phyloP scores from a whole-genome alignment of 257 asterid species.

The Coffea eugenioides region DNA sequence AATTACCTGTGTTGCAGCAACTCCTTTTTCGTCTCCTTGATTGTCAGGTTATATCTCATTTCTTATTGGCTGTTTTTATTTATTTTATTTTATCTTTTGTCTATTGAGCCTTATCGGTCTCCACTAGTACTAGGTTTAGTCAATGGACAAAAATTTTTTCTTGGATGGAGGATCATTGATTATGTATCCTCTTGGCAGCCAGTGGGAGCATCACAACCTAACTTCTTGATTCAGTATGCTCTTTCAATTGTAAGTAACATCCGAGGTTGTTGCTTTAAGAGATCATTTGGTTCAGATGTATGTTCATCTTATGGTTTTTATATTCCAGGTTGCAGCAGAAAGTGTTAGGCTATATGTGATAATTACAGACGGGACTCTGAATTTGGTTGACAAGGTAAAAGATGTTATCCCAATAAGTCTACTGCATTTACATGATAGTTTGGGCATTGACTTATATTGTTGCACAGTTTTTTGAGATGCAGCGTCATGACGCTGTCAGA shows the following conservation, averaged over 20 bases:
- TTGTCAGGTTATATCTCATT: conserved; percentile 51
- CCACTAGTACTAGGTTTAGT: neutral
- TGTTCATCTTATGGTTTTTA: conserved; percentile 18
- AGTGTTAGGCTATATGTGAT: conserved; percentile 76
- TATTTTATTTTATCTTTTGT: neutral
- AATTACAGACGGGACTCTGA: conserved; percentile 78
- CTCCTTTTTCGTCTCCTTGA: conserved; percentile 74
- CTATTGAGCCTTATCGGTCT: neutral
- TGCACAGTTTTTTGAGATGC: conserved; percentile 71
- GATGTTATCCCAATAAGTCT: neutral
- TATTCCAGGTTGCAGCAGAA: conserved; percentile 69
- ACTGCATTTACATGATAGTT: neutral
- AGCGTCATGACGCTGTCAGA: conserved; percentile 63
- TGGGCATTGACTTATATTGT: conserved; percentile 20
- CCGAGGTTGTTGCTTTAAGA: conserved; percentile 6
- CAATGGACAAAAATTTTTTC: neutral
- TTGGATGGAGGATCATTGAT: conserved; percentile 9
- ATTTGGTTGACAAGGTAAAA: conserved; percentile 76
- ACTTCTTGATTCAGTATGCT: conserved; percentile 68
- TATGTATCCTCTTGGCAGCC: conserved; percentile 49
- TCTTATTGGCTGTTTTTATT: neutral
- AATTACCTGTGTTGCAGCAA: conserved; percentile 60
- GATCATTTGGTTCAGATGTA: conserved; percentile 14
- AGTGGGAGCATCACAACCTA: conserved; percentile 52
- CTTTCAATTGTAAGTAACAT: conserved; percentile 63